Base-by-base conservation (phyloP, 306 rosid genomes). In the Cucurbita ficifolia region DNA sequence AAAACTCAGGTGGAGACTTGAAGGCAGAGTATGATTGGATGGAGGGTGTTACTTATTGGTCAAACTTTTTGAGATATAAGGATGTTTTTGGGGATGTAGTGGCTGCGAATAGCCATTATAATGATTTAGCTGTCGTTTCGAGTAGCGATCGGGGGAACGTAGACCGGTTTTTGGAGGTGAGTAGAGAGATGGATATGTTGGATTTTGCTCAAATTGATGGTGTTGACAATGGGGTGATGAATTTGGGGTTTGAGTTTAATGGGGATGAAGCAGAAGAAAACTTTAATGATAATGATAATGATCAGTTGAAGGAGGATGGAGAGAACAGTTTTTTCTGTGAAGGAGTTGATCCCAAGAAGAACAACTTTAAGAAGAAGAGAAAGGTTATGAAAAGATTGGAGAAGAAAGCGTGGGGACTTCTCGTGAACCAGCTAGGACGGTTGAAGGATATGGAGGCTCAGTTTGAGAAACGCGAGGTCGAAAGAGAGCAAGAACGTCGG, bases 81-180 rank as follows among this genome's bases (percentile, higher is more conserved):
- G 96, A 94, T 52, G 96, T 94, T 50, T 94, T 94, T 54, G 96
- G 97, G 64, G 98, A 93, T 87, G 87, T 89, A 70, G 81, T 83
- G 1, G 81, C 84, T 40, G 86, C 71, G 24, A 81, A 71, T 77
- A 85, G 80, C 77, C 80, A 72, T 81, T 83, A 76, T 55, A 81
- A 65, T 72, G 97, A 90, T 59, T 72, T 90, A 52, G 61, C 84
- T 80, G 82, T 53, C 7, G 80, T 79, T 67, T 82, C 43, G 1
- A 84, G 79, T 75, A 86, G 82, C 2, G 87, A 85, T 48, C 83
- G 86, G 35, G 88, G 82, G 22, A 83, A 83, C 76, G 92, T 79
- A 65, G 85, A 77, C 49, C 82, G 79, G 54, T 87, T 90, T 78
- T 76, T 83, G 72, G 91, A 79, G 67, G 75, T 61, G 53, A 76